These are phyloP conservation scores for Colletotrichum orchidophilum DNA, from an alignment of 2,329 filamentous ascomycete genomes.

Conservation along the genomic window DNA sequence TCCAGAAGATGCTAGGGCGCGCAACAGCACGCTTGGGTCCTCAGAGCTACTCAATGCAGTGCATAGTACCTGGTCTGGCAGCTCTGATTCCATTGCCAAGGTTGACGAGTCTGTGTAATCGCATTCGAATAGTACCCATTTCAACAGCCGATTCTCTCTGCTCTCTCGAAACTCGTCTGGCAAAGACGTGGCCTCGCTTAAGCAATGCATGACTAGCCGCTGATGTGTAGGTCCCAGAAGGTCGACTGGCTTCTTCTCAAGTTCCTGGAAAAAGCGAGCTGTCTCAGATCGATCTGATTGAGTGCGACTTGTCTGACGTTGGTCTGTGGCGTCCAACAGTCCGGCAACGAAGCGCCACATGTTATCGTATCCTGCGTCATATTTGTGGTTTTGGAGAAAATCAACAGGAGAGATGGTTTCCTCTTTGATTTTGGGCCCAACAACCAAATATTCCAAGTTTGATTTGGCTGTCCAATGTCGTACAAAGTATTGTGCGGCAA, in stretches of 20 bases:
- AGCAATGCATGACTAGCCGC: conserved; percentile 49
- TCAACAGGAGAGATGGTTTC: neutral
- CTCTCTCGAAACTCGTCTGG: conserved; percentile 2
- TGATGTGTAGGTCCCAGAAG: conserved; percentile 48
- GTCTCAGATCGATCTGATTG: no score
- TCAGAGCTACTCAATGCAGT: conserved; percentile 17
- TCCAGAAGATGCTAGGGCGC: neutral
- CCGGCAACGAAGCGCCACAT: conserved; percentile 12
- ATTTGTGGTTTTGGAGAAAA: neutral
- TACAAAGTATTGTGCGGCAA: conserved; percentile 12
- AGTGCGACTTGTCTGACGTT: conserved; percentile 7
- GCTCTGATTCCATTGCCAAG: conserved; percentile 32
- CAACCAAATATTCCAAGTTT: neutral
- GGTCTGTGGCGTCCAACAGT: neutral
- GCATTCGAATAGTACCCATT: conserved; percentile 39
- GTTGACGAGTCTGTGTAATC: conserved; percentile 14
- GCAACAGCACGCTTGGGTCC: neutral
- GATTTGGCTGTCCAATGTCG: neutral
- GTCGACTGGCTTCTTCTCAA: conserved; percentile 46
- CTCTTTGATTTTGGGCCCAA: no score
- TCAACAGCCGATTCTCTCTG: conserved; percentile 30
- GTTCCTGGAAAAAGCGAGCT: conserved; percentile 5
- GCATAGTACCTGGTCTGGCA: conserved; percentile 30
- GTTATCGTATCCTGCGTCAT: conserved; percentile 2
- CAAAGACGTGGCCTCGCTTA: conserved; percentile 42